A percentile compares a stretch with the other conserved stretches of the same genome.
Conservation (phyloP, 495 filamentous ascomycete genomes). For the Neurospora pannonica region DNA sequence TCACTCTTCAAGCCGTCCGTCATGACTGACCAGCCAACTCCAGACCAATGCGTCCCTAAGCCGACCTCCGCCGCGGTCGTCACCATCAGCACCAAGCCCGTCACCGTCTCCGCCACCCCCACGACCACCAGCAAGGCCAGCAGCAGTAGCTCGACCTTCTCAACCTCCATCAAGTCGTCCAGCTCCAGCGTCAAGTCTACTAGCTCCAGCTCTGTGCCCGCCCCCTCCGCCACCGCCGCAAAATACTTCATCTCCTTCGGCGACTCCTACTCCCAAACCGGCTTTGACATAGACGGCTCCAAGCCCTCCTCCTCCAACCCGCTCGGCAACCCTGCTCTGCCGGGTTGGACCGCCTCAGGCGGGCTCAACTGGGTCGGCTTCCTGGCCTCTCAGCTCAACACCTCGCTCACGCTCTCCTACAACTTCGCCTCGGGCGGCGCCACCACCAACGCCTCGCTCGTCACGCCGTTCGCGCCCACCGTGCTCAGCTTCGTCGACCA, state of each 20-base stretch:
- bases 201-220: neutral
- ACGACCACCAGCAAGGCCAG: neutral
- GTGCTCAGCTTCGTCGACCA: constrained; percentile 53
- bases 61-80: neutral
- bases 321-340: constrained; percentile 64
- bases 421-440: constrained; percentile 64
- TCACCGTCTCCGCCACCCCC: neutral
- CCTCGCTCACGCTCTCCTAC: constrained; percentile 49
- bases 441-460: constrained; percentile 53
- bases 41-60: neutral
- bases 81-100: neutral
- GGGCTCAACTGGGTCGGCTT: constrained; percentile 63
- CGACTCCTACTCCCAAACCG: constrained; percentile 44
- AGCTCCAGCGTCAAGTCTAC: neutral
- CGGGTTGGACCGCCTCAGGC: constrained; percentile 49
- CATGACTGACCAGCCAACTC: neutral
- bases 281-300: constrained; percentile 52
- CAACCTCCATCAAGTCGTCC: neutral
- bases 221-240: neutral
- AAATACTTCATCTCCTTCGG: constrained; percentile 35
- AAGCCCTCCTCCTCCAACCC: constrained; percentile 59
- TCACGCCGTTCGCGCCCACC: constrained; percentile 33
- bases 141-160: neutral
- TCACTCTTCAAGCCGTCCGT: neutral
- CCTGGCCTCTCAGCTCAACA: constrained; percentile 52